These are phyloP conservation scores for Pyricularia sp. DNA, from an alignment of 2,329 filamentous ascomycete species.

Conservation along the genomic window DNA sequence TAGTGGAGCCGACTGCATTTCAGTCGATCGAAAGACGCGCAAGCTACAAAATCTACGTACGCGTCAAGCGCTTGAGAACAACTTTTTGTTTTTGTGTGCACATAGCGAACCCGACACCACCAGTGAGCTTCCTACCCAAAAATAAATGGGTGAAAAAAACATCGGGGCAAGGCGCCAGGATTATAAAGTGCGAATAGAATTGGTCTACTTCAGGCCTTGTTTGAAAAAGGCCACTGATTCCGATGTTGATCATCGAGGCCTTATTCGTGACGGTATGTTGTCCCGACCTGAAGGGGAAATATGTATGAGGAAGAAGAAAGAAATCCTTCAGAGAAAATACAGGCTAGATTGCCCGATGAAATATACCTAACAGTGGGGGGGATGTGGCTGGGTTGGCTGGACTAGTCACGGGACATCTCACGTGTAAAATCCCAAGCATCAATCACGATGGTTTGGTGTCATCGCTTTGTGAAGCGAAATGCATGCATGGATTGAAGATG, in stretches of 20 bases:
- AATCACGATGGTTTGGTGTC: neutral
- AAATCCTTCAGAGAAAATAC: constrained; percentile 6
- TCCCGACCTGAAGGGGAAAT: constrained; percentile 26
- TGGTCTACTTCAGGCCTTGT: constrained; percentile 40
- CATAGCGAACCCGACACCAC: constrained; percentile 45
- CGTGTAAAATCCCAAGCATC: neutral
- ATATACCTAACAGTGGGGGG: neutral
- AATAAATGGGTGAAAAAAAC: constrained; percentile 8
- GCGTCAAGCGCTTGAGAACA: neutral
- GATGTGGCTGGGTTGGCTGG: neutral
- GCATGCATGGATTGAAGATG: neutral
- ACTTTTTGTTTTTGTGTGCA: constrained; percentile 34
- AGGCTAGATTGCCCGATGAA: neutral
- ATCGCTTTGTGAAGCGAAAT: neutral
- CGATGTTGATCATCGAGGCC: neutral
- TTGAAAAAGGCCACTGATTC: constrained; percentile 28
- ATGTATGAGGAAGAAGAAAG: constrained; percentile 35
- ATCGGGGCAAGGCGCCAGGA: constrained; percentile 32
- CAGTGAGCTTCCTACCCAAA: constrained; percentile 20
- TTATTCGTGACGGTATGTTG: constrained; percentile 3
- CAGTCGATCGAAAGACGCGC: neutral
- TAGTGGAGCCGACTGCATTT: neutral
- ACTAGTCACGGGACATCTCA: neutral
- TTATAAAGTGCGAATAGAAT: constrained; percentile 41
- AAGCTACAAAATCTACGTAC: neutral